Evolutionary conservation across 164 flowering plant genomes (phyloP).

Genomic region (Piper longum): DNA sequence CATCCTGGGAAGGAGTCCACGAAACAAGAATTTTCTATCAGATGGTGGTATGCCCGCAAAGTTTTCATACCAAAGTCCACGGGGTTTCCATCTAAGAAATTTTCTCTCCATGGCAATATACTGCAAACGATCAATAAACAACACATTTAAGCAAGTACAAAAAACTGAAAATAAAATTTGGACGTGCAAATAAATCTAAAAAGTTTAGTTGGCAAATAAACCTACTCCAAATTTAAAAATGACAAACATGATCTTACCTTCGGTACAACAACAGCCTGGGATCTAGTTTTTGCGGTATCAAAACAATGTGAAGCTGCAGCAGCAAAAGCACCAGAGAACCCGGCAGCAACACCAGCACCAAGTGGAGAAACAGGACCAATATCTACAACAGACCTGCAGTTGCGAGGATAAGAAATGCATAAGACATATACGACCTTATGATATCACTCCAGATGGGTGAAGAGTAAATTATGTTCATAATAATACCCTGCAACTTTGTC

Average conservation of each 20-base stretch:
- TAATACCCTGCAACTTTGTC: too few species aligned
- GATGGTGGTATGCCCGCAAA: slow-evolving; percentile 74
- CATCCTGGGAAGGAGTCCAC: slow-evolving; percentile 58
- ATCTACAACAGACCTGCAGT: slow-evolving; percentile 30
- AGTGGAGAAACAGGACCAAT: slow-evolving; percentile 73
- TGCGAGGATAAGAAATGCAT: background rate
- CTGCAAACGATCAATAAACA: slow-evolving; percentile 22
- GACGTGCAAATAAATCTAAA: background rate
- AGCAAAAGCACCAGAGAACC: slow-evolving; percentile 74
- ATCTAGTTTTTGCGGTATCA: slow-evolving; percentile 74
- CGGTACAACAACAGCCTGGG: slow-evolving; percentile 69
- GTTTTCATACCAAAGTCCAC: slow-evolving; percentile 68
- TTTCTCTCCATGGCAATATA: slow-evolving; percentile 61
- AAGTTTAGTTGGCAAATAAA: background rate
- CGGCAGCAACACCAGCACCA: slow-evolving; percentile 70
- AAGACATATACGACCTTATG: background rate
- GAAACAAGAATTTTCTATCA: slow-evolving; percentile 52
- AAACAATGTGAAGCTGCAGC: slow-evolving; percentile 91
- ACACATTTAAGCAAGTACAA: background rate
- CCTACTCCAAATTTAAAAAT: background rate
- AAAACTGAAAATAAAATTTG: too few species aligned
- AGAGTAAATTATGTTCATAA: too few species aligned
- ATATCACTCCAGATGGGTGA: too few species aligned
- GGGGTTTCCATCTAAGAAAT: slow-evolving; percentile 48
- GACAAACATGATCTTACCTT: slow-evolving; percentile 30